These are phyloP conservation scores for Sclerotinia borealis DNA, from an alignment of 2,329 filamentous ascomycete species.

Conservation along the genomic window DNA sequence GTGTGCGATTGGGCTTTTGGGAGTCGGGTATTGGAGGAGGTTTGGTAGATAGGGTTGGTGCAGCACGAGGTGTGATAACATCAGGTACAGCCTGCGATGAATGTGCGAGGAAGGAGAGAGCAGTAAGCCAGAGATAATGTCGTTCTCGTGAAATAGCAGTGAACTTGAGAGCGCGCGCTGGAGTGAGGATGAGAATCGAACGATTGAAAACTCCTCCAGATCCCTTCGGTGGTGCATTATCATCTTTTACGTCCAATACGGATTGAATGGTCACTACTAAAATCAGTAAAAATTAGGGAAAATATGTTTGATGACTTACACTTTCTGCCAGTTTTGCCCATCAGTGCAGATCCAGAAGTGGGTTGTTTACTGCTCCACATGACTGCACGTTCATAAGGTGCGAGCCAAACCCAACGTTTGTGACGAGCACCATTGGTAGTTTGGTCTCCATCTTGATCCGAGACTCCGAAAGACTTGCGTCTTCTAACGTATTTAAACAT, in stretches of 20 bases:
- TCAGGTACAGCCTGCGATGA: conserved; percentile 77
- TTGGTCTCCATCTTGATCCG: conserved; percentile 62
- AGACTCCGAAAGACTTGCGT: conserved; percentile 83
- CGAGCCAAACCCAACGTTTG: conserved; percentile 97
- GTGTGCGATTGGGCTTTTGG: conserved; percentile 34
- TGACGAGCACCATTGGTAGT: conserved; percentile 64
- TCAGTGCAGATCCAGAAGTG: conserved; percentile 73
- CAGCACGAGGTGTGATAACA: conserved; percentile 52
- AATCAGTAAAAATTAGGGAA: conserved; percentile 29
- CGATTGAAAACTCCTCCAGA: conserved; percentile 67
- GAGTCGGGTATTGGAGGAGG: conserved; percentile 42
- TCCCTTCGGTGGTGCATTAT: conserved; percentile 76
- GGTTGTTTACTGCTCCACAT: conserved; percentile 99
- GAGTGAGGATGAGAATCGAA: conserved; percentile 91
- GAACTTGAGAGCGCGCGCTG: conserved; percentile 90
- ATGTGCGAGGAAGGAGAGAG: conserved; percentile 89
- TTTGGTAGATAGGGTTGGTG: conserved; percentile 39
- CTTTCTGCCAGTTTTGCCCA: conserved; percentile 94
- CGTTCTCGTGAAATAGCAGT: conserved; percentile 77
- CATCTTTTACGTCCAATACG: conserved; percentile 93
- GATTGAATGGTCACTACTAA: conserved; percentile 82
- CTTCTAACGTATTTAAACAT: conserved; percentile 88
- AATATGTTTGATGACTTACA: conserved; percentile 52
- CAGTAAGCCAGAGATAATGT: conserved; percentile 92
- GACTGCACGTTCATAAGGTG: conserved; percentile 90